Conservation (phyloP, 2,329 filamentous ascomycete species). For the Ophiocordyceps unilateralis region DNA sequence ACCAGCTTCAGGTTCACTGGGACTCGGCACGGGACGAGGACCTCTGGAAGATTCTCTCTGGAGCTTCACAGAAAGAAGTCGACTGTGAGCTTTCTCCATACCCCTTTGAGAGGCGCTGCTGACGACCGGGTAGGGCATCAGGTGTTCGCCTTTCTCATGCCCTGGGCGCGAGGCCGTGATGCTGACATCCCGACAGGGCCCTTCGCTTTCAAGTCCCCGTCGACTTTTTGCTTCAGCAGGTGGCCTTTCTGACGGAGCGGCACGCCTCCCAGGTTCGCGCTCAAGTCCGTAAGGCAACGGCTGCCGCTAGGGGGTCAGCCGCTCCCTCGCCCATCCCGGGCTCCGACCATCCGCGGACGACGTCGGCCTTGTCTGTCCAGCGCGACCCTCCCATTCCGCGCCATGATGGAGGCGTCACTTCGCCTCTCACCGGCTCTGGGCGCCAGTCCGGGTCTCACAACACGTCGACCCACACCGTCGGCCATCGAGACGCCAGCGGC, state of each 20-base stretch:
- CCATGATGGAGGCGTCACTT: slow-evolving; percentile 28
- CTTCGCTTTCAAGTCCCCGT: slow-evolving; percentile 68
- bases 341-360: slow-evolving; percentile 25
- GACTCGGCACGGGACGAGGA: slow-evolving; percentile 70
- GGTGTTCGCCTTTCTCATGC: slow-evolving; percentile 34
- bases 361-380: slow-evolving; percentile 39
- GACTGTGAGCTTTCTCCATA: slow-evolving; percentile 45
- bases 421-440: slow-evolving; percentile 20
- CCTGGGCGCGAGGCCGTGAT: background rate
- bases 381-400: slow-evolving; percentile 37
- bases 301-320: slow-evolving; percentile 35
- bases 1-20: slow-evolving; percentile 56
- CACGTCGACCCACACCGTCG: slow-evolving; percentile 23
- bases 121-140: slow-evolving; percentile 44
- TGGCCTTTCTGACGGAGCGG: slow-evolving; percentile 81
- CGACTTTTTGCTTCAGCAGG: slow-evolving; percentile 80
- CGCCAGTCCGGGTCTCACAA: slow-evolving; percentile 30
- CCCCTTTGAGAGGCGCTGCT: slow-evolving; percentile 2
- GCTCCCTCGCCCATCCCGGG: slow-evolving; percentile 40
- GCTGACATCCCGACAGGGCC: slow-evolving; percentile 34
- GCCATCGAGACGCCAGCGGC: slow-evolving; percentile 18
- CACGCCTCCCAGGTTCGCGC: slow-evolving; percentile 80
- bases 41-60: slow-evolving; percentile 80
- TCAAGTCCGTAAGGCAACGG: slow-evolving; percentile 65
- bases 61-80: slow-evolving; percentile 64